Conservation (phyloP, 2,329 filamentous ascomycete species). For the Trichoderma atroviride region DNA sequence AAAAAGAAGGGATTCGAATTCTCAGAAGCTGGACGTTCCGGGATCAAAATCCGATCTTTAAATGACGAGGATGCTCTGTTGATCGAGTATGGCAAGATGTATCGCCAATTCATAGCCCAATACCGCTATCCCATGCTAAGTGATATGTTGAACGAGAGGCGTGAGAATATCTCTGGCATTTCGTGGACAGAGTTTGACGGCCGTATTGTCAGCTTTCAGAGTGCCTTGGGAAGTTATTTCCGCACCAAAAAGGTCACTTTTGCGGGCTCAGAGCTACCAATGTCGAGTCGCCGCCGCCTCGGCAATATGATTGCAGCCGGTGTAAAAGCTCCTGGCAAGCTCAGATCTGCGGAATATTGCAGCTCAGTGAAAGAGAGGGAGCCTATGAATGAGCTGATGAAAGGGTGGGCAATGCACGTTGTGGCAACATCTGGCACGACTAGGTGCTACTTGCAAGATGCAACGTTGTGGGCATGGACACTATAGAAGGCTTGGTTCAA, state of each 20-base stretch:
- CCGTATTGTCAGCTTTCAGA: slow-evolving; percentile 16
- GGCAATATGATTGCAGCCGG: slow-evolving; percentile 23
- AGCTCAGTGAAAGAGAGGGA: slow-evolving; percentile 12
- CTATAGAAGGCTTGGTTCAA: slow-evolving; percentile 11
- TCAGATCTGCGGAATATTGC: slow-evolving; percentile 1
- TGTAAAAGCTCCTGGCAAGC: not conserved
- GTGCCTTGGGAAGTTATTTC: not conserved
- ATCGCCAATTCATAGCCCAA: slow-evolving; percentile 8
- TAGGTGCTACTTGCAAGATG: slow-evolving; percentile 7
- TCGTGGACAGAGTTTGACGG: slow-evolving; percentile 23
- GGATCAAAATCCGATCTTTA: slow-evolving; percentile 3
- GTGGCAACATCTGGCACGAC: slow-evolving; percentile 13
- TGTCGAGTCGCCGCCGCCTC: not conserved
- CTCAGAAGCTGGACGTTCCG: not conserved
- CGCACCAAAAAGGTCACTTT: slow-evolving; percentile 10
- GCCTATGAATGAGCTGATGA: not conserved
- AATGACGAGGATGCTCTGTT: slow-evolving; percentile 18
- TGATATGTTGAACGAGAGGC: slow-evolving; percentile 16
- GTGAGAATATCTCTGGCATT: slow-evolving; percentile 18
- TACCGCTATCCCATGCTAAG: slow-evolving; percentile 19
- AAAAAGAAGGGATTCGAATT: slow-evolving; percentile 21
- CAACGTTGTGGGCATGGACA: slow-evolving; percentile 22
- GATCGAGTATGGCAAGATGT: slow-evolving; percentile 20
- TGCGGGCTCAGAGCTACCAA: not conserved
- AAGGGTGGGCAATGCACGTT: not conserved